Evolutionary conservation across 495 filamentous ascomycete species (phyloP).

Genomic region (Penicillium robsamsonii): DNA sequence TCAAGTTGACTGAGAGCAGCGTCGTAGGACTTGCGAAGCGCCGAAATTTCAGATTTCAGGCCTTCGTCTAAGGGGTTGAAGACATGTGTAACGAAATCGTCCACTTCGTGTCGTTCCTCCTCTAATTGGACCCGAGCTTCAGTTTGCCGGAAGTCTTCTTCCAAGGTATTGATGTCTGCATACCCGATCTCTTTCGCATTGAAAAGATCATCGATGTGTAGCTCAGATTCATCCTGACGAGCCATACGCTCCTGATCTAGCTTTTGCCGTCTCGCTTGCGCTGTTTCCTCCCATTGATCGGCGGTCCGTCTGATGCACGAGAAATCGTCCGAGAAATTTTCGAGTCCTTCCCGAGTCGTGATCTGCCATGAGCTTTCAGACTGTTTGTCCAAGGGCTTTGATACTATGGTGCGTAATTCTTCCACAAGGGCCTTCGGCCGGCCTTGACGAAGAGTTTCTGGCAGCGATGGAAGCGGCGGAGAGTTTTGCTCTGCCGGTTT

Average conservation of each 20-base stretch:
- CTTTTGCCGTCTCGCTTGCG: slow-evolving; percentile 39
- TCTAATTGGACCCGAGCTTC: slow-evolving; percentile 53
- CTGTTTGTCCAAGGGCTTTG: slow-evolving; percentile 35
- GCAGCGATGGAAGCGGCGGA: slow-evolving; percentile 31
- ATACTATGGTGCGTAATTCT: slow-evolving; percentile 37
- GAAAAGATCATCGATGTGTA: slow-evolving; percentile 54
- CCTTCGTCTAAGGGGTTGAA: slow-evolving; percentile 52
- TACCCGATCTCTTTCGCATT: slow-evolving; percentile 60
- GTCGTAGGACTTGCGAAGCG: slow-evolving; percentile 52
- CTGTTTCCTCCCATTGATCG: slow-evolving; percentile 46
- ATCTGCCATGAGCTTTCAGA: slow-evolving; percentile 37
- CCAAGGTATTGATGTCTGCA: slow-evolving; percentile 58
- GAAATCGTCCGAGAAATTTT: slow-evolving; percentile 46
- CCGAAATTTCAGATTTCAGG: slow-evolving; percentile 52
- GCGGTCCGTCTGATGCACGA: slow-evolving; percentile 47
- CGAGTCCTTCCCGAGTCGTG: slow-evolving; percentile 34
- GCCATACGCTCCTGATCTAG: slow-evolving; percentile 48
- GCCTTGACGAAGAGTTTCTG: slow-evolving; percentile 31
- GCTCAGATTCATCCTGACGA: slow-evolving; percentile 56
- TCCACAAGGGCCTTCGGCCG: slow-evolving; percentile 28
- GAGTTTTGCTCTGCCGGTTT: slow-evolving; percentile 19
- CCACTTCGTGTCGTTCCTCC: slow-evolving; percentile 56
- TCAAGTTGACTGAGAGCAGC: slow-evolving; percentile 41
- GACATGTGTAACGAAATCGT: slow-evolving; percentile 50
- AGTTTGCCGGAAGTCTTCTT: slow-evolving; percentile 56